Conservation (phyloP, 441 rosid genomes). For the Croton laevigatus region DNA sequence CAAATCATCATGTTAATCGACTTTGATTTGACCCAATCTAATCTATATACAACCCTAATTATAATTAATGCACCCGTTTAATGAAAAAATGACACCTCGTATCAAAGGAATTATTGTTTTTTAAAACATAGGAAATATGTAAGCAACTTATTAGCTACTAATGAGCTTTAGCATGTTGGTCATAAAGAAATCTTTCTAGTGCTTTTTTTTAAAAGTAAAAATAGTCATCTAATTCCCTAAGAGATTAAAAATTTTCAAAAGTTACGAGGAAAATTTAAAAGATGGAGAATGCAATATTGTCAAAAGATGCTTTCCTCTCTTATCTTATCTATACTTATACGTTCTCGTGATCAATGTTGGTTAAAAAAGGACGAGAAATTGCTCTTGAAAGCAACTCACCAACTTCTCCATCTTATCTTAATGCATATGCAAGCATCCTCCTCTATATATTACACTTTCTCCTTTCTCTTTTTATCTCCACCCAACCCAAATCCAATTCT, state of each 20-base stretch:
- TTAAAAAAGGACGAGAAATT: constrained; percentile 6
- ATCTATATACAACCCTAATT: no score
- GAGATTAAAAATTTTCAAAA: background rate
- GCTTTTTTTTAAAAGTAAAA: no score
- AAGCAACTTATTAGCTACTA: no score
- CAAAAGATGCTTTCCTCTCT: constrained; percentile 14
- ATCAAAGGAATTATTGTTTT: no score
- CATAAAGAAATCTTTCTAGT: no score
- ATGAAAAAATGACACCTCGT: no score
- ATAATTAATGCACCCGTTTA: no score
- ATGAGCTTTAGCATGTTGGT: no score
- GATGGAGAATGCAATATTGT: background rate
- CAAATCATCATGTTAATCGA: no score
- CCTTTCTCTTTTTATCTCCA: background rate
- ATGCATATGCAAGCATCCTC: constrained; percentile 27
- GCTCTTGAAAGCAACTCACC: constrained; percentile 25
- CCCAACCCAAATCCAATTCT: background rate
- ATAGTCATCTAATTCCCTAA: constrained; percentile 12
- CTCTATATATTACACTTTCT: constrained; percentile 14
- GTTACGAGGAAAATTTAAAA: no score
- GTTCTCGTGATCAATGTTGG: constrained; percentile 19
- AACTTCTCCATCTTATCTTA: constrained; percentile 9
- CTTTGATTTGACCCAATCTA: no score
- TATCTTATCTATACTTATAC: constrained; percentile 21
- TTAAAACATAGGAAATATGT: no score